Evolutionary conservation across 768 basidiomycete species (phyloP).

Genomic region (Rhodocollybia butyracea): DNA sequence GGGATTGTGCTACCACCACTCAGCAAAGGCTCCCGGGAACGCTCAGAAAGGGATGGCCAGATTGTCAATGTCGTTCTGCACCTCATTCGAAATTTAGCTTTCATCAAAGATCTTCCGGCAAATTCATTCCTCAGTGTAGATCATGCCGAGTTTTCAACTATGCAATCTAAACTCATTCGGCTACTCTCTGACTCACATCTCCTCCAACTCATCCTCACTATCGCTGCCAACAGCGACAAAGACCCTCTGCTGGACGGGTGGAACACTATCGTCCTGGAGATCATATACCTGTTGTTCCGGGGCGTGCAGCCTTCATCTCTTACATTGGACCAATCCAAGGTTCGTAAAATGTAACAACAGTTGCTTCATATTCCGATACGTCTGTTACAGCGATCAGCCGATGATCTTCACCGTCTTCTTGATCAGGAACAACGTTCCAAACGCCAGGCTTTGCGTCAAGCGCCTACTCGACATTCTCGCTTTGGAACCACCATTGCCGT

Average conservation of each 20-base stretch:
- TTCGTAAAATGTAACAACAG: slow-evolving; percentile 23
- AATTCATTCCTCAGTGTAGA: slow-evolving; percentile 73
- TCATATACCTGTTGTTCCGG: slow-evolving; percentile 86
- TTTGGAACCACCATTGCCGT: slow-evolving; percentile 96
- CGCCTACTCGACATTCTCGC: slow-evolving; percentile 83
- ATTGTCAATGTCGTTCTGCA: slow-evolving; percentile 87
- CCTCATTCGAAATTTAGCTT: slow-evolving; percentile 89
- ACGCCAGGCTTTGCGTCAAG: slow-evolving; percentile 47
- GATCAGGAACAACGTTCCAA: slow-evolving; percentile 70
- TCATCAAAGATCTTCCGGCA: slow-evolving; percentile 82
- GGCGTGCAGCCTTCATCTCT: slow-evolving; percentile 65
- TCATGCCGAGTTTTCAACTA: slow-evolving; percentile 69
- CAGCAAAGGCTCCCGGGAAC: slow-evolving; percentile 63
- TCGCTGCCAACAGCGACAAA: slow-evolving; percentile 72
- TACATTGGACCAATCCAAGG: slow-evolving; percentile 62
- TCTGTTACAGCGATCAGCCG: slow-evolving; percentile 53
- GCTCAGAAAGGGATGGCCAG: slow-evolving; percentile 78
- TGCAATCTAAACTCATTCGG: slow-evolving; percentile 77
- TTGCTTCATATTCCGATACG: slow-evolving; percentile 13
- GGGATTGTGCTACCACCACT: slow-evolving; percentile 77
- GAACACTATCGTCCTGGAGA: slow-evolving; percentile 91
- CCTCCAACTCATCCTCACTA: slow-evolving; percentile 77
- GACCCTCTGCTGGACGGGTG: slow-evolving; percentile 81
- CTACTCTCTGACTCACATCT: slow-evolving; percentile 69
- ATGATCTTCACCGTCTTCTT: slow-evolving; percentile 72